Evolutionary conservation across 2,329 filamentous ascomycete species (phyloP).

Genomic region (Zalaria obscura): DNA sequence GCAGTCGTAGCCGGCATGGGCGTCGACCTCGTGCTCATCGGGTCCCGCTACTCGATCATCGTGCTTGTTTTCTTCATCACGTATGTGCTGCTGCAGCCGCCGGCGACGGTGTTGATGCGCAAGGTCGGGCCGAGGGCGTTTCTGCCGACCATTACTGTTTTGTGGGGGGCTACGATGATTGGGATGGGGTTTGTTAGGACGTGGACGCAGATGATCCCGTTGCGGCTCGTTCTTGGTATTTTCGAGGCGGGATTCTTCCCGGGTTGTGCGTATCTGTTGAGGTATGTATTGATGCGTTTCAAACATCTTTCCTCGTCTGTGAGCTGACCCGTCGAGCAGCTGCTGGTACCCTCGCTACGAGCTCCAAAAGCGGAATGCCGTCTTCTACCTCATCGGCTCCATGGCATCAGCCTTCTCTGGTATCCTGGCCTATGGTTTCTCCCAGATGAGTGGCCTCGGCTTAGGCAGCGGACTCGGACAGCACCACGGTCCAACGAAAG

Average conservation of each 20-base stretch:
- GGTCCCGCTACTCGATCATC: slow-evolving; percentile 25
- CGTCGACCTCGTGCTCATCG: slow-evolving; percentile 17
- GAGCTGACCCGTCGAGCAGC: not conserved
- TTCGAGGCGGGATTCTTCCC: slow-evolving; percentile 56
- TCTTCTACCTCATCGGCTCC: slow-evolving; percentile 36
- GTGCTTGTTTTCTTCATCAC: slow-evolving; percentile 62
- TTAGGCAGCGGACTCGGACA: slow-evolving; percentile 15
- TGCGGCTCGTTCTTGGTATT: slow-evolving; percentile 46
- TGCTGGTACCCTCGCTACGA: slow-evolving; percentile 18
- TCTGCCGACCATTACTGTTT: slow-evolving; percentile 23
- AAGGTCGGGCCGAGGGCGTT: slow-evolving; percentile 39
- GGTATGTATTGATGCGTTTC: not conserved
- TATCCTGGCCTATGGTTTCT: slow-evolving; percentile 24
- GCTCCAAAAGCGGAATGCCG: slow-evolving; percentile 24
- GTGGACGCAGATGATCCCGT: slow-evolving; percentile 37
- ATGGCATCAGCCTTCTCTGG: slow-evolving; percentile 34
- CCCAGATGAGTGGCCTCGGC: slow-evolving; percentile 33
- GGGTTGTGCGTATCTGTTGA: slow-evolving; percentile 50
- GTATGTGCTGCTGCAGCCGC: slow-evolving; percentile 58
- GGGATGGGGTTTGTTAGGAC: slow-evolving; percentile 44
- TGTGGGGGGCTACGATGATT: slow-evolving; percentile 50
- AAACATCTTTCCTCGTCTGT: too few relatives aligned
- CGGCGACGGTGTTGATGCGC: slow-evolving; percentile 54
- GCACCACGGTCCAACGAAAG: slow-evolving; percentile 17
- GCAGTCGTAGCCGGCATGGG: slow-evolving; percentile 21